phyloP scores from a whole-genome alignment of 2,329 filamentous ascomycete species.

The Aspergillus alliaceus region DNA sequence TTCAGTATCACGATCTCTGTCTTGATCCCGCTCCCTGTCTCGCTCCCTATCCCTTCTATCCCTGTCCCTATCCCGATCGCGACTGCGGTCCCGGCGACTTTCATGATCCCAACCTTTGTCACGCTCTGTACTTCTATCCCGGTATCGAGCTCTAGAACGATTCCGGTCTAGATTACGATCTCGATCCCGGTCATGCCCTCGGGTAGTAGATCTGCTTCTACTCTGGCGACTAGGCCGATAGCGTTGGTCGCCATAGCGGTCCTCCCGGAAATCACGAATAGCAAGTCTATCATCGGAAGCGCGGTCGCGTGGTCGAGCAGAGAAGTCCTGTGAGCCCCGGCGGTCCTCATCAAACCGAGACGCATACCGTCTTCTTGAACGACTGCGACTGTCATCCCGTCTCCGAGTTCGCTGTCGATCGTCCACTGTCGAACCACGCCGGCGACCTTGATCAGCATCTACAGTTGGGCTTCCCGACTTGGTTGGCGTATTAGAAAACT shows the following conservation, averaged over 20 bases:
- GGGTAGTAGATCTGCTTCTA: slow-evolving; percentile 33
- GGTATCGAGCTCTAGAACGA: slow-evolving; percentile 10
- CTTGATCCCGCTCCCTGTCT: slow-evolving; percentile 10
- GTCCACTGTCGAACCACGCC: slow-evolving; percentile 29
- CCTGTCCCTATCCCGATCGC: slow-evolving; percentile 8
- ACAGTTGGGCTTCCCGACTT: slow-evolving; percentile 30
- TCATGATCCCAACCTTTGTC: slow-evolving; percentile 14
- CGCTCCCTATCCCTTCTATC: slow-evolving; percentile 11
- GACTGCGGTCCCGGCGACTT: slow-evolving; percentile 8
- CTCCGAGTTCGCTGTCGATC: slow-evolving; percentile 25
- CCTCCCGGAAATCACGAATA: slow-evolving; percentile 30
- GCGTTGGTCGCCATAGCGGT: slow-evolving; percentile 29
- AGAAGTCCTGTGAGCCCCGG: slow-evolving; percentile 29
- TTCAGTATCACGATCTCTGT: slow-evolving; percentile 7
- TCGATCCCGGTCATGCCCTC: slow-evolving; percentile 27
- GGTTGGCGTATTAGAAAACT: slow-evolving; percentile 26
- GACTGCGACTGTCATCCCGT: slow-evolving; percentile 30
- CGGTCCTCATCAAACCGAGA: slow-evolving; percentile 33
- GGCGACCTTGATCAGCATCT: slow-evolving; percentile 23
- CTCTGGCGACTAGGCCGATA: slow-evolving; percentile 36
- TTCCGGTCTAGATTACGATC: slow-evolving; percentile 21
- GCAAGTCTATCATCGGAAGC: slow-evolving; percentile 33
- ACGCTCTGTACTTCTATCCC: slow-evolving; percentile 7
- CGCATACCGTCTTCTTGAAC: slow-evolving; percentile 25
- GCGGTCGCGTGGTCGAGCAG: slow-evolving; percentile 33